Conservation (phyloP, 768 basidiomycete species). For the Termitomyces sp. region DNA sequence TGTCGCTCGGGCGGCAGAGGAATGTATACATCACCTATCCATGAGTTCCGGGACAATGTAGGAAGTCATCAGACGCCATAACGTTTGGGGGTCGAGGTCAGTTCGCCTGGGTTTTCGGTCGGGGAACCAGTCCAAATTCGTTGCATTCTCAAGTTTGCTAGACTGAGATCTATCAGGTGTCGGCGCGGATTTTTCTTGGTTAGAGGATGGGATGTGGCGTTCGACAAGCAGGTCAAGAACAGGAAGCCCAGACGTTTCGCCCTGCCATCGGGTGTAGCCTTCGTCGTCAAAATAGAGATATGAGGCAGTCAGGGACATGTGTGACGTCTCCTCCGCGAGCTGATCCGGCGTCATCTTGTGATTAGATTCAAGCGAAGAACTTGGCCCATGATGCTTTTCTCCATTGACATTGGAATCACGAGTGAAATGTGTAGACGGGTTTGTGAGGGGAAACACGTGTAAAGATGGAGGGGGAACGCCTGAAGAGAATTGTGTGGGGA, state of each 20-base stretch:
- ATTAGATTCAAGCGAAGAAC: conserved; percentile 34
- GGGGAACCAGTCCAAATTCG: conserved; percentile 70
- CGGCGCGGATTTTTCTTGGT: conserved; percentile 20
- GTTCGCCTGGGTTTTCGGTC: conserved; percentile 69
- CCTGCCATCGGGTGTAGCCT: conserved; percentile 86
- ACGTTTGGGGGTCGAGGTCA: conserved; percentile 79
- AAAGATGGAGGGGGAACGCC: conserved; percentile 78
- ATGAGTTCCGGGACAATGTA: conserved; percentile 86
- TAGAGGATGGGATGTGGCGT: conserved; percentile 41
- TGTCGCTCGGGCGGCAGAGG: conserved; percentile 7
- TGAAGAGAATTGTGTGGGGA: conserved; percentile 28
- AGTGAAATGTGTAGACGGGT: conserved; percentile 76
- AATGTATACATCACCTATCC: conserved; percentile 65
- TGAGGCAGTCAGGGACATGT: conserved; percentile 65
- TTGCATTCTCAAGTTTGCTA: conserved; percentile 25
- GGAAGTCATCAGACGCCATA: conserved; percentile 85
- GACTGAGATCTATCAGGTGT: conserved; percentile 22
- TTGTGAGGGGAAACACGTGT: conserved; percentile 72
- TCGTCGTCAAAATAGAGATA: conserved; percentile 88
- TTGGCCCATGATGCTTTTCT: conserved; percentile 34
- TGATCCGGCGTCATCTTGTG: conserved; percentile 36
- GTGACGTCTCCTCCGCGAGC: conserved; percentile 51
- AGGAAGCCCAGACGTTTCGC: conserved; percentile 89
- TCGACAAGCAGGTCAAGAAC: conserved; percentile 82
- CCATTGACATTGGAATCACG: conserved; percentile 34